Evolutionary conservation across 2,329 filamentous ascomycete genomes (phyloP).

Genomic region (Emericellopsis cladophorae): DNA sequence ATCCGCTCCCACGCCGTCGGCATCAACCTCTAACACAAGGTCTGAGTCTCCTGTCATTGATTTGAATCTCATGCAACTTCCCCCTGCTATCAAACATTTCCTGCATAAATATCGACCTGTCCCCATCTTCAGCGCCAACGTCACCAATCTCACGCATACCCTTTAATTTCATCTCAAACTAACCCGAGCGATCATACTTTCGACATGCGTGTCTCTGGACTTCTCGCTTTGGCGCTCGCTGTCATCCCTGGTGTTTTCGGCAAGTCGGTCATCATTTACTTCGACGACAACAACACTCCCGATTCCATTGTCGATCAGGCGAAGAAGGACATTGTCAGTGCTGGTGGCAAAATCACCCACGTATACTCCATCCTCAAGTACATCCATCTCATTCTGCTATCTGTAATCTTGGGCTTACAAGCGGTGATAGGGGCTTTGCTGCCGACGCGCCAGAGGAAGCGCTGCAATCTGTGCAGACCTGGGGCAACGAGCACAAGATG

Average conservation of each 20-base stretch:
- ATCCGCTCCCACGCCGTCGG: background rate
- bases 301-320: conserved; percentile 56
- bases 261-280: conserved; percentile 70
- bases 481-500: conserved; percentile 34
- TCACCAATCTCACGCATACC: background rate
- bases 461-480: conserved; percentile 52
- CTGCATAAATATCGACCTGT: background rate
- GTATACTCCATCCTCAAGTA: conserved; percentile 59
- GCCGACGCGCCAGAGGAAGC: conserved; percentile 58
- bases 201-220: conserved; percentile 31
- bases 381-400: conserved; percentile 13
- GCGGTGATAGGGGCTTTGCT: conserved; percentile 60
- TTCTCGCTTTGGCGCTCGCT: conserved; percentile 42
- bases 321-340: conserved; percentile 55
- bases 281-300: conserved; percentile 52
- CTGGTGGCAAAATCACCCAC: conserved; percentile 69
- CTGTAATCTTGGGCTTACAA: conserved; percentile 11
- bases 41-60: no score
- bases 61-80: background rate
- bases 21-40: background rate
- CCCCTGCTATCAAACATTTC: background rate
- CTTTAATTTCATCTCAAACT: background rate
- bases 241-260: conserved; percentile 45
- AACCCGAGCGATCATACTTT: background rate
- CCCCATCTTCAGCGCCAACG: background rate